Conservation (phyloP, 2,329 filamentous ascomycete species). For the Elsinoe ampelina region DNA sequence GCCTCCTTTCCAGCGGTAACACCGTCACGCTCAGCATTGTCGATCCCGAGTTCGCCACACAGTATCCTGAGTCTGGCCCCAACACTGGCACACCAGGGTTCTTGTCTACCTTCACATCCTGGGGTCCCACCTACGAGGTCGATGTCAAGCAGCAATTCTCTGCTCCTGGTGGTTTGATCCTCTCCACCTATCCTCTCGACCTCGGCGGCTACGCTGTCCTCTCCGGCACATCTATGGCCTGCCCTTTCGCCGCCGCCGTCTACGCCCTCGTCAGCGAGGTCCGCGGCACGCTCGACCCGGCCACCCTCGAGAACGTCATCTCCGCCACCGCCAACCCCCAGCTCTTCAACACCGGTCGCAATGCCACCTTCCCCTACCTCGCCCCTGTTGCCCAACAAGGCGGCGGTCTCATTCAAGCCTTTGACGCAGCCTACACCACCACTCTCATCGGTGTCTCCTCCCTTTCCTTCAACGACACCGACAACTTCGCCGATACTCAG, state of each 20-base stretch:
- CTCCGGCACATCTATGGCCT: conserved; percentile 53
- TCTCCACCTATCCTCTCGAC: conserved; percentile 46
- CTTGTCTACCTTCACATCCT: conserved; percentile 46
- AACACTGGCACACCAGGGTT: conserved; percentile 38
- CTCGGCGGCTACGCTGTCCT: conserved; percentile 40
- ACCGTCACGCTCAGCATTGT: conserved; percentile 20
- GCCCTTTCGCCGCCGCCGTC: conserved; percentile 46
- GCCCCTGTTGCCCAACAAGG: conserved; percentile 52
- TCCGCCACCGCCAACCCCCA: conserved; percentile 21
- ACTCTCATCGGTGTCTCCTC: conserved; percentile 47
- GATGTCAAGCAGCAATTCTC: conserved; percentile 48
- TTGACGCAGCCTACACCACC: conserved; percentile 48
- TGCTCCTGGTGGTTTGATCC: conserved; percentile 48
- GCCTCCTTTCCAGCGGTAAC: conserved; percentile 16
- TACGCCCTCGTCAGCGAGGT: conserved; percentile 25
- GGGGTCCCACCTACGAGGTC: conserved; percentile 54
- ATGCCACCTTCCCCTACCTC: conserved; percentile 22
- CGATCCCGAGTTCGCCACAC: conserved; percentile 18
- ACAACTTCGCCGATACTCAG: conserved; percentile 41
- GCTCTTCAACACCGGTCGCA: conserved; percentile 24
- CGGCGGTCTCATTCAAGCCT: conserved; percentile 50
- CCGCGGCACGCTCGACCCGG: conserved; percentile 22
- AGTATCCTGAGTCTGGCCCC: conserved; percentile 13
- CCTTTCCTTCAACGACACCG: conserved; percentile 56
- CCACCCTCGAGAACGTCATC: conserved; percentile 22